A percentile compares a stretch with the other conserved stretches of the same genome.
These are phyloP conservation scores for Capronia americana DNA, from an alignment of 2,329 filamentous ascomycete species.

Conservation along the genomic window DNA sequence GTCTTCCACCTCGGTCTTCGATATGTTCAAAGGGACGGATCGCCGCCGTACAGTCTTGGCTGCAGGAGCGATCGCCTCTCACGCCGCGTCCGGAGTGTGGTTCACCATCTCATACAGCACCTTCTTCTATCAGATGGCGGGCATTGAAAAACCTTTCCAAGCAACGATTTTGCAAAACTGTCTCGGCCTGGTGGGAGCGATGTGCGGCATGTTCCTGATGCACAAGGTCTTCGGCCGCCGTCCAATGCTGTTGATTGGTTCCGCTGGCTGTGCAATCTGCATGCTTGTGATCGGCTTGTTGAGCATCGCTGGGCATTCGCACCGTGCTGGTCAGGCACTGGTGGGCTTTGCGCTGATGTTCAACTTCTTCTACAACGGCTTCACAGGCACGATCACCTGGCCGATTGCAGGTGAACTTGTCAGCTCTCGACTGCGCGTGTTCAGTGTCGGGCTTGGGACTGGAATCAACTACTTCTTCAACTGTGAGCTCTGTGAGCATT, in stretches of 20 bases:
- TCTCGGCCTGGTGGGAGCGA: conserved; percentile 48
- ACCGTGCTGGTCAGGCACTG: conserved; percentile 46
- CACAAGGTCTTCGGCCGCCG: conserved; percentile 48
- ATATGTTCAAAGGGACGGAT: conserved; percentile 45
- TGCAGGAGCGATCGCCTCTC: conserved; percentile 63
- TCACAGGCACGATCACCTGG: conserved; percentile 47
- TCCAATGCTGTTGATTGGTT: conserved; percentile 40
- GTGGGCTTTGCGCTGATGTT: conserved; percentile 48
- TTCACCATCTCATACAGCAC: conserved; percentile 43
- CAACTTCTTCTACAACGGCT: conserved; percentile 50
- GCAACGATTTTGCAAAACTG: conserved; percentile 43
- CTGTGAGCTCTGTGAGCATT: conserved; percentile 17
- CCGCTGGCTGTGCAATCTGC: conserved; percentile 46
- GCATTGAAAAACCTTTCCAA: conserved; percentile 40
- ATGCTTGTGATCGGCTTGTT: conserved; percentile 48
- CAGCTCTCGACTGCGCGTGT: conserved; percentile 47
- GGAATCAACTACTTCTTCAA: conserved; percentile 53
- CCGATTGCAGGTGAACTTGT: conserved; percentile 50
- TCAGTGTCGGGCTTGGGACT: conserved; percentile 50
- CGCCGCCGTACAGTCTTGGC: conserved; percentile 47
- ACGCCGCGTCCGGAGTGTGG: conserved; percentile 25
- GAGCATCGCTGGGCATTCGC: conserved; percentile 48
- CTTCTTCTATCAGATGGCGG: conserved; percentile 61
- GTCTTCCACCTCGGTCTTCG: conserved; percentile 37
- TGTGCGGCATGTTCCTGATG: conserved; percentile 46